Conservation (phyloP, 106 monocot species). For the Chionographis japonica region DNA sequence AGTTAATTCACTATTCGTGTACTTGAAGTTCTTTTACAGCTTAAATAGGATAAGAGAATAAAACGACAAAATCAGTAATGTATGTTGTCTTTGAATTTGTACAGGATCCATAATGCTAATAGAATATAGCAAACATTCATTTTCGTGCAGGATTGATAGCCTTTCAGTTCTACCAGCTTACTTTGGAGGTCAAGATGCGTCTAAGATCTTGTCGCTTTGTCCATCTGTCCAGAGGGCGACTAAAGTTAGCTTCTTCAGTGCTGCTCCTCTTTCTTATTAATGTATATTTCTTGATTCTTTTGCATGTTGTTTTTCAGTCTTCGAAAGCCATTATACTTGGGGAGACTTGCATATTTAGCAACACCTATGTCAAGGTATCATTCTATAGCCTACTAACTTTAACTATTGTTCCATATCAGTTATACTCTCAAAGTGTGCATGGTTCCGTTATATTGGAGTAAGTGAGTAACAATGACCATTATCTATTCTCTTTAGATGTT, state of each 20-base stretch:
- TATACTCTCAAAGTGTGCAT: no score
- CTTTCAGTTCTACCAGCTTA: constrained; percentile 77
- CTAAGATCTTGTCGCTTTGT: constrained; percentile 72
- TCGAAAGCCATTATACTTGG: constrained; percentile 61
- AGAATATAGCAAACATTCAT: no score
- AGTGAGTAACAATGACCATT: not conserved
- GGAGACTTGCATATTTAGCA: constrained; percentile 59
- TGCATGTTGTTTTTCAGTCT: constrained; percentile 35
- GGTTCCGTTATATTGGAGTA: no score
- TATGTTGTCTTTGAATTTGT: no score
- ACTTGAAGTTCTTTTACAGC: no score
- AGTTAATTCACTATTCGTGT: no score
- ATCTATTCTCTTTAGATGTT: not conserved
- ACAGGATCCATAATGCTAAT: no score
- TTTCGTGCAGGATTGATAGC: constrained; percentile 70
- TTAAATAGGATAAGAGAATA: no score
- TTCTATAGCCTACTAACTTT: constrained; percentile 1
- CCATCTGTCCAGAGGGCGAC: constrained; percentile 68
- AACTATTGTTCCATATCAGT: not conserved
- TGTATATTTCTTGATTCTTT: constrained; percentile 11
- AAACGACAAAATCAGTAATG: no score
- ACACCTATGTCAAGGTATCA: constrained; percentile 51
- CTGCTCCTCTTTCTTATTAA: constrained; percentile 7
- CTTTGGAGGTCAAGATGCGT: constrained; percentile 56
- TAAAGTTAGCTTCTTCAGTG: constrained; percentile 36